Evolutionary conservation across 2,329 filamentous ascomycete species (phyloP), one percentile per base, ranked within the genome.

Genomic region (Aciculosporium take): DNA sequence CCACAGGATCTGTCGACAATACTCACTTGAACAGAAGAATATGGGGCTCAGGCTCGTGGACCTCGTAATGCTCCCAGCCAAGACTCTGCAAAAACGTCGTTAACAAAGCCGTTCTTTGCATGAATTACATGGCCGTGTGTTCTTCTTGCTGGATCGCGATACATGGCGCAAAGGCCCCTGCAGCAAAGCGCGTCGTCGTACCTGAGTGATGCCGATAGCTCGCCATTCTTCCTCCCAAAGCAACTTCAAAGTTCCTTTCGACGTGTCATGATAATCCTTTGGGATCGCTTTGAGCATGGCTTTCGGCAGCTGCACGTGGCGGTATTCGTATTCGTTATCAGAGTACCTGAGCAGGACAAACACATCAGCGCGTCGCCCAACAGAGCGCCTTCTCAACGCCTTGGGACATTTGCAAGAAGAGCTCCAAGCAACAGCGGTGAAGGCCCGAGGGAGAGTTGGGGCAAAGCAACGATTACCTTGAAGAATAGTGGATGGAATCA

Each of bases 201-300:
- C 87, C 79, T 94, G 89, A 50, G 91, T 98, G 59, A 98, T 98
- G 39, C 91, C 91, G 56, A 98, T 73, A 28, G 83, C 87, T 64
- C 91, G 80, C 91, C 91, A 98, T 67, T 98, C 91, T 51, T 96
- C 89, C 63, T 98, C 91, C 88, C 89, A 95, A 46, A 98, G 67
- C 51, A 98, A 68, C 69, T 96, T 98, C 62, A 98, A 67, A 5
- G 89, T 96, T 47, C 91, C 91, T 64, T 94, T 86, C 40, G 77
- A 68, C 39, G 79, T 73, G 62, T 95, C 88, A 57, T 94, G 89
- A 64, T 94, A 94, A 49, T 95, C 89, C 60, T 88, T 81, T 17
- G 91, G 91, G 52, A 98, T 96, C 31, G 77, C 83, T 66, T 96
- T 96, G 49, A 98, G 79, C 91, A 98, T 98, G 52, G 86, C 81